Conservation (phyloP, 2,329 filamentous ascomycete species). For the Xylariaceae sp. region DNA sequence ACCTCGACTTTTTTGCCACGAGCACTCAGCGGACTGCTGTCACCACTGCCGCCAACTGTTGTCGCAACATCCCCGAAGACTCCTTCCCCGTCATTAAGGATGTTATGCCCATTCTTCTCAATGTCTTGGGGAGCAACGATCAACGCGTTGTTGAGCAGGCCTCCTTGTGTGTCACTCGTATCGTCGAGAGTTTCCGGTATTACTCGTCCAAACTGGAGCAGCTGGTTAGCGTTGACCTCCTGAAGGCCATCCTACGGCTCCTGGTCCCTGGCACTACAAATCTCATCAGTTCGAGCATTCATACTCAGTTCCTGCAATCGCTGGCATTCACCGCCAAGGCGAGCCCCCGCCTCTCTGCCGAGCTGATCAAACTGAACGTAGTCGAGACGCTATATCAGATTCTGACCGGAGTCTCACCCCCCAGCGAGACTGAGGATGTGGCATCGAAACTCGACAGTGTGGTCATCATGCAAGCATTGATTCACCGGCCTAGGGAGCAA, state of each 20-base stretch:
- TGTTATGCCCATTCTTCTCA: conserved; percentile 92
- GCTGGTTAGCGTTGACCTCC: conserved; percentile 79
- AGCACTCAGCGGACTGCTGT: conserved; percentile 95
- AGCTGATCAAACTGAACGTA: conserved; percentile 92
- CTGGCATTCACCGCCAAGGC: conserved; percentile 85
- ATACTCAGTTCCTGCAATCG: conserved; percentile 92
- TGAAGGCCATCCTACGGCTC: conserved; percentile 78
- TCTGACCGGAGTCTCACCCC: conserved; percentile 88
- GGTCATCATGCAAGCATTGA: conserved; percentile 96
- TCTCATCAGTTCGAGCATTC: conserved; percentile 86
- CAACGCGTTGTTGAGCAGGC: conserved; percentile 96
- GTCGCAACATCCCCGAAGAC: conserved; percentile 90
- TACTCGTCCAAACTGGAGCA: conserved; percentile 85
- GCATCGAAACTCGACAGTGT: conserved; percentile 90
- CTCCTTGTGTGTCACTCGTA: conserved; percentile 88
- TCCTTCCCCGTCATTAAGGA: conserved; percentile 87
- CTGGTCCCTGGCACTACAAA: conserved; percentile 93
- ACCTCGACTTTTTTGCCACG: conserved; percentile 95
- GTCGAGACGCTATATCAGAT: conserved; percentile 98
- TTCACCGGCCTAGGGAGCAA: conserved; percentile 91
- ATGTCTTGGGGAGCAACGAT: conserved; percentile 85
- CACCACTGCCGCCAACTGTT: conserved; percentile 96
- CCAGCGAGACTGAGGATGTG: conserved; percentile 68
- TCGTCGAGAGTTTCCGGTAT: conserved; percentile 95
- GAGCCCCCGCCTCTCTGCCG: conserved; percentile 79